These are phyloP conservation scores for Ceratocystis destructans DNA, from an alignment of 2,329 filamentous ascomycete species.

Conservation along the genomic window DNA sequence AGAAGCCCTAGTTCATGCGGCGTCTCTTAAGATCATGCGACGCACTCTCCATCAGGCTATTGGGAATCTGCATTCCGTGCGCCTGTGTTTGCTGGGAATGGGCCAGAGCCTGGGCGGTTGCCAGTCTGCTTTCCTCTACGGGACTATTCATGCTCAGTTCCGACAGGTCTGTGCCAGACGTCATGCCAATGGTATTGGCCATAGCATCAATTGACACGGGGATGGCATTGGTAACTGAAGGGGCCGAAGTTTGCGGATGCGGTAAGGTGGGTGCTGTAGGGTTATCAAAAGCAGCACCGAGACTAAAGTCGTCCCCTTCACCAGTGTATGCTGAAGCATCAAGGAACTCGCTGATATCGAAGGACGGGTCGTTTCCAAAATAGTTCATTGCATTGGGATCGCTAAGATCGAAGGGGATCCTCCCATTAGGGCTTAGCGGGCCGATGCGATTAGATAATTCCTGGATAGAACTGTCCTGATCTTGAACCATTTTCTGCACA, in stretches of 20 bases:
- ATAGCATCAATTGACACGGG: background rate
- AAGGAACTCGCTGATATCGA: constrained; percentile 31
- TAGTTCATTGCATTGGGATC: constrained; percentile 27
- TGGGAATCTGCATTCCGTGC: constrained; percentile 5
- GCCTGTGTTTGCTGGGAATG: constrained; percentile 6
- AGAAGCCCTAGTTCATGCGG: constrained; percentile 13
- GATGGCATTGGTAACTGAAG: background rate
- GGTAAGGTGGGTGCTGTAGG: background rate
- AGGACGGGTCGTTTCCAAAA: constrained; percentile 25
- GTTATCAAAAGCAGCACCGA: constrained; percentile 10
- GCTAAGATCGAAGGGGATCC: constrained; percentile 53
- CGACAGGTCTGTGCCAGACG: constrained; percentile 15
- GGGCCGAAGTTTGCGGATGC: background rate
- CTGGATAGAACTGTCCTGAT: constrained; percentile 65
- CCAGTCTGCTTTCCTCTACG: constrained; percentile 4
- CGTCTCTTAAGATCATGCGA: constrained; percentile 17
- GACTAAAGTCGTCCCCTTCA: constrained; percentile 32
- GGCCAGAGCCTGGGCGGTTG: background rate
- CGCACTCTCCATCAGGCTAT: constrained; percentile 7
- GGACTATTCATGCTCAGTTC: constrained; percentile 18
- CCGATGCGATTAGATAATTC: constrained; percentile 61
- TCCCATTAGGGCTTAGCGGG: constrained; percentile 66
- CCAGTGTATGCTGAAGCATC: constrained; percentile 29
- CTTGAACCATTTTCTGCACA: constrained; percentile 61
- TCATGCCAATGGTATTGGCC: constrained; percentile 1